Evolutionary conservation across 306 rosid genomes (phyloP), one percentile per base, ranked within the genome.

Genomic region (Cercis canadensis): DNA sequence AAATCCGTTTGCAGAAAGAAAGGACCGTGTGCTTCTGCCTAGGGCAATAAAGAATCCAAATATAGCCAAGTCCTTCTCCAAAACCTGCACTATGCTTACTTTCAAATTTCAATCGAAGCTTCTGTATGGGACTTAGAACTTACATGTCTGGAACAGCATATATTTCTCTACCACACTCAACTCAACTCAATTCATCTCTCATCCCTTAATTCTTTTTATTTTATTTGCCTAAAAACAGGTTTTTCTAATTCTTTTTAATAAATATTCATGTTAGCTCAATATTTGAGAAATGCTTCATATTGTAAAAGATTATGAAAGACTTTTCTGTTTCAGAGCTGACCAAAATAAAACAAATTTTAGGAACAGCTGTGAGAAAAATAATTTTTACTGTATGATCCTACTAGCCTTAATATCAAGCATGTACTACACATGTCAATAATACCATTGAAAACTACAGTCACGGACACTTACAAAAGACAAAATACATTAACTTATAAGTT

Each of bases 21-120:
- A 95, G 74, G 96, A 83, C 34, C 83, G 87, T 3, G 96, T 83
- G 68, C 87, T 88, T 80, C 96, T 85, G 57, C 99, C 99, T 84
- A 95, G 80, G 78, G 99, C 99, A 82, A 89, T 86, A 85, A 95
- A 95, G 83, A 95, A 95, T 61, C 99, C 99, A 81, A 95, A 89
- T 82, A 95, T 77, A 65, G 97, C 97, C 87, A 95, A 85, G 82
- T 91, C 97, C 86, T 86, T 95, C 84, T 95, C 97, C 85, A 95
- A 79, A 74, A 95, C 92, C 99, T 95, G 92, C 87, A 83, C 54
- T 46, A 58, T 11, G 74, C 59, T 13, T 32, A 80, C 57, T 69
- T 73, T 62, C 70, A 76, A 44, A 62, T 69, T 73, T 65, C 72
- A 76, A 44, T 65, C 44, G 36, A 78, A 82, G 67, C 51, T 46